These are phyloP conservation scores for Cercospora janseana DNA, from an alignment of 2,329 filamentous ascomycete species.

Conservation along the genomic window DNA sequence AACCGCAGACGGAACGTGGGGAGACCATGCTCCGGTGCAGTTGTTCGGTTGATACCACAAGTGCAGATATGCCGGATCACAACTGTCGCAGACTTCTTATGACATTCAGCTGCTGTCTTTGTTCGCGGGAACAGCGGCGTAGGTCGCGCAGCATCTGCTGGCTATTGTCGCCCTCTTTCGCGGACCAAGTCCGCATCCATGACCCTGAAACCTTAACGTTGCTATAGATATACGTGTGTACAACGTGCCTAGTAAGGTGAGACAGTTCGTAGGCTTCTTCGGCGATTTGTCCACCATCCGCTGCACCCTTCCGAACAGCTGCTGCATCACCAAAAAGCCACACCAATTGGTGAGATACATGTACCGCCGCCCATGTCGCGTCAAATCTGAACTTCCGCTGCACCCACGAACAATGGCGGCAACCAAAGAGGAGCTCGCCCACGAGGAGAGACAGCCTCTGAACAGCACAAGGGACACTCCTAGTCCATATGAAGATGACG, in stretches of 20 bases:
- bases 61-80: conserved; percentile 2
- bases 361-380: conserved; percentile 2
- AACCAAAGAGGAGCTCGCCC: conserved; percentile 2
- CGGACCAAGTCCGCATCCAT: too few species aligned
- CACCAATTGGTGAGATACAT: not conserved
- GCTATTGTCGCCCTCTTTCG: conserved; percentile 2
- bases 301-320: not conserved
- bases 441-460: conserved; percentile 49
- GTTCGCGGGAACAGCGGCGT: not conserved
- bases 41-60: not conserved
- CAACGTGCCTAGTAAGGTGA: not conserved
- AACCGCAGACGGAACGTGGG: not conserved
- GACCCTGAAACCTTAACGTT: conserved; percentile 15
- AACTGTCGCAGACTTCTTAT: not conserved
- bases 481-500: conserved; percentile 37
- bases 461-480: conserved; percentile 35
- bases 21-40: not conserved
- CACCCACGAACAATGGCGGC: conserved; percentile 5
- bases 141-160: not conserved
- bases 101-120: conserved; percentile 2
- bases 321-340: not conserved
- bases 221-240: conserved; percentile 12
- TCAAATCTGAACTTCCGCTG: not conserved
- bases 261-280: not conserved
- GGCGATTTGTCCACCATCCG: not conserved